Base-by-base conservation (phyloP, 1,139 yeast genomes). In the Yamadazyma sp. region DNA sequence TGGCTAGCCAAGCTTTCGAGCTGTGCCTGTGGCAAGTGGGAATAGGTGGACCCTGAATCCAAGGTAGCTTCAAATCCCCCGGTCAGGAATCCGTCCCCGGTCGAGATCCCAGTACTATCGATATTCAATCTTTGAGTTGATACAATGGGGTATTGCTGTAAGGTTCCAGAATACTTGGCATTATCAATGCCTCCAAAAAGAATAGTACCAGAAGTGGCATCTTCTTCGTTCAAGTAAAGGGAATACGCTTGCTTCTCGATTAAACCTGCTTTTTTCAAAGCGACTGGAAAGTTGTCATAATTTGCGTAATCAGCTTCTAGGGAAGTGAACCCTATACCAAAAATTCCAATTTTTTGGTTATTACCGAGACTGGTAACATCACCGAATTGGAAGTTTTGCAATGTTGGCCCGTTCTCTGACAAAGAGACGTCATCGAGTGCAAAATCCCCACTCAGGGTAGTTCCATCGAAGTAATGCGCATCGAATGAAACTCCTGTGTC, bases 401-500 rank as follows among this genome's bases (percentile, higher is more conserved):
- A 2, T 8, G 31, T 29, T 4, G 43, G 39, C 5, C 41, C 42
- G 12, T 24, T n/a, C 12, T 10, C 11, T 7, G n/a, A 8, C 31
- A 27, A 27, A 14, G 18, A 4, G 7, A 79, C 67, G 32, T 54
- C 54, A 49, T 77, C 84, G 31, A 56, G 52, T 15, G 79, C 82
- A 83, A 79, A 76, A 40, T 66, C 56, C 33, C 95, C 95, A 7
- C 53, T 46, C 2, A 91, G 88, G 51, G 58, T 66, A 18, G 87
- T 69, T 7, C 59, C 55, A 56, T 86, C 95, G 23, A 80, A 79
- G 53, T 86, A 86, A 12, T 56, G 41, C 49, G 83, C 82, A 37
- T 37, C 20, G 46, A 71, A 72, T 1, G 51, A 49, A 6, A 58
- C 49, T 3, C 64, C 64, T 10, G 69, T 71, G 37, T 58, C 56